Percentiles rank a stretch among this genome's conserved stretches.
Conservation (phyloP, 495 filamentous ascomycete genomes). For the Apiosordaria backusii region DNA sequence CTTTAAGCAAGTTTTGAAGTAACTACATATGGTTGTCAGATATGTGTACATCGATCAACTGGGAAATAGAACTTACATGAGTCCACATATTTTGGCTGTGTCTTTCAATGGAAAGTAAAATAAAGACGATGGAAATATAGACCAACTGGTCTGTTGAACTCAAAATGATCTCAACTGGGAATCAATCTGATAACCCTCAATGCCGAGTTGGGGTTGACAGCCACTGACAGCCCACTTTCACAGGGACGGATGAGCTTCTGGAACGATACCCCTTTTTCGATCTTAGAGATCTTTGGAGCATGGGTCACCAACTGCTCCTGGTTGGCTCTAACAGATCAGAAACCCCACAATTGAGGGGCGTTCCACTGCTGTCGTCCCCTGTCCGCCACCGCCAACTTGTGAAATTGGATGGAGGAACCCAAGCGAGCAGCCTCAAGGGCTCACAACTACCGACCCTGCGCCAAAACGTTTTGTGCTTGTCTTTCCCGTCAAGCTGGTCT, state of each 20-base stretch:
- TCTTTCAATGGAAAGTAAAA: too few relatives aligned
- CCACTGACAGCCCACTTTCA: slow-evolving; percentile 17
- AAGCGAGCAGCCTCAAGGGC: not conserved
- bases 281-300: not conserved
- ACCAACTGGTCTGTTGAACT: too few relatives aligned
- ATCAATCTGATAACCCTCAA: too few relatives aligned
- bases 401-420: not conserved
- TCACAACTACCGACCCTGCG: slow-evolving; percentile 3
- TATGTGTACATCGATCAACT: not conserved
- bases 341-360: not conserved
- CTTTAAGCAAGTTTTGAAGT: too few relatives aligned
- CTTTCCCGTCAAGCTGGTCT: slow-evolving; percentile 5
- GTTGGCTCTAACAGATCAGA: not conserved
- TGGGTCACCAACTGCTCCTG: slow-evolving; percentile 2
- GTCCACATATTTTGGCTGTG: not conserved
- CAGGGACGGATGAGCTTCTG: slow-evolving; percentile 10
- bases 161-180: too few relatives aligned
- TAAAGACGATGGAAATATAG: too few relatives aligned
- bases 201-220: slow-evolving; percentile 7
- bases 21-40: too few relatives aligned
- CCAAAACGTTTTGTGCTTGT: not conserved
- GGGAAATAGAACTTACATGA: not conserved
- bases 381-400: not conserved
- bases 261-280: slow-evolving; percentile 18
- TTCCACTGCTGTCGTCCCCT: slow-evolving; percentile 5